Percentiles rank a stretch among this genome's conserved stretches.
These are phyloP conservation scores for Globisporangium paddicum DNA, from an alignment of 352 stramenopile species.

Conservation along the genomic window DNA sequence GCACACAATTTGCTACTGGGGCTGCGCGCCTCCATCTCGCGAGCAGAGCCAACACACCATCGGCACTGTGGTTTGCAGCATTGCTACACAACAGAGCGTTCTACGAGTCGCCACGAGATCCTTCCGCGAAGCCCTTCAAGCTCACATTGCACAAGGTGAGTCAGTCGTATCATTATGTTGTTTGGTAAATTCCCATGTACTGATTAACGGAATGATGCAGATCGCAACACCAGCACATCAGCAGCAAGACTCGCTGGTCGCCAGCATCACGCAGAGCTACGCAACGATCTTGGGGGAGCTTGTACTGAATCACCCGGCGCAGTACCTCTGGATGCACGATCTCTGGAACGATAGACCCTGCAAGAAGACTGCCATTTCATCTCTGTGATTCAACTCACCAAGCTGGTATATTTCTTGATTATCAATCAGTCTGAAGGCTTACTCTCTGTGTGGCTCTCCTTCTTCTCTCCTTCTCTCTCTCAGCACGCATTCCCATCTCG, in stretches of 20 bases:
- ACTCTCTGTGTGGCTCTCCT: neutral
- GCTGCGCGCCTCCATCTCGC: constrained; percentile 31
- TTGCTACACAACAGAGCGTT: constrained; percentile 36
- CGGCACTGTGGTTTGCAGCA: constrained; percentile 35
- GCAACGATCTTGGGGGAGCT: constrained; percentile 29
- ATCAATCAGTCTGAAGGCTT: neutral
- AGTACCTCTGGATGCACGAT: constrained; percentile 61
- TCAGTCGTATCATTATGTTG: neutral
- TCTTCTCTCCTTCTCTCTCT: neutral
- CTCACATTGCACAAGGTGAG: constrained; percentile 31
- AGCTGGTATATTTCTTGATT: neutral
- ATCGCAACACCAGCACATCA: no score
- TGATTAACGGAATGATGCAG: neutral
- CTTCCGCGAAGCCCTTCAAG: constrained; percentile 32
- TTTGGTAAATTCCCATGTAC: neutral
- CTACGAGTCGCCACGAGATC: constrained; percentile 7
- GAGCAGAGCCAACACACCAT: constrained; percentile 7
- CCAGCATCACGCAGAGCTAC: constrained; percentile 33
- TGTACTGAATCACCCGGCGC: constrained; percentile 23
- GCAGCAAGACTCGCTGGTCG: neutral
- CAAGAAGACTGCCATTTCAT: neutral
- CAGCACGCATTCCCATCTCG: neutral
- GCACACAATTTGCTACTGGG: constrained; percentile 34
- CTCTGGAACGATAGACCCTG: constrained; percentile 27
- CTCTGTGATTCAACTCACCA: neutral